Conservation (phyloP, 495 filamentous ascomycete genomes). For the Elasticomyces elasticus region DNA sequence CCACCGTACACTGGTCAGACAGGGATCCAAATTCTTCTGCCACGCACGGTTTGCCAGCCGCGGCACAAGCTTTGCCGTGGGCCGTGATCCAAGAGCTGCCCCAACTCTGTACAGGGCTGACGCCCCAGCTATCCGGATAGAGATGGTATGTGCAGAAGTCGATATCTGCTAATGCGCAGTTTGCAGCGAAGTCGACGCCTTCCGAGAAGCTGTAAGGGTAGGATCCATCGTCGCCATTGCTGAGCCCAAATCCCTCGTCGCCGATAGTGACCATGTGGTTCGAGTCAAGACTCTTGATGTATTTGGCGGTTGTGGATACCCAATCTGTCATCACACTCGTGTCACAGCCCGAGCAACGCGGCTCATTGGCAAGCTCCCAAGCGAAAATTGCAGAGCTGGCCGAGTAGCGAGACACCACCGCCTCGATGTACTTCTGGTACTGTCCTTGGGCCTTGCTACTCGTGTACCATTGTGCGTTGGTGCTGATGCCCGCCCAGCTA, state of each 20-base stretch:
- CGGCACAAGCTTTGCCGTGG: slow-evolving; percentile 6
- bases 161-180: slow-evolving; percentile 22
- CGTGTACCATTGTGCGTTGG: slow-evolving; percentile 36
- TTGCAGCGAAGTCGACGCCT: slow-evolving; percentile 7
- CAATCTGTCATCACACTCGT: neutral
- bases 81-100: slow-evolving; percentile 18
- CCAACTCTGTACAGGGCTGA: slow-evolving; percentile 8
- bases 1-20: slow-evolving; percentile 5
- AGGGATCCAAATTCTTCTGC: slow-evolving; percentile 19
- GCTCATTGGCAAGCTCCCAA: slow-evolving; percentile 43
- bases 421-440: slow-evolving; percentile 54
- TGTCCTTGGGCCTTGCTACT: slow-evolving; percentile 43
- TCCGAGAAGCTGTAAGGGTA: slow-evolving; percentile 7
- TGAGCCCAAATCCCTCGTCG: slow-evolving; percentile 37
- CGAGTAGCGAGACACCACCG: slow-evolving; percentile 52
- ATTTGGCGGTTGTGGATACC: neutral
- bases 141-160: slow-evolving; percentile 23
- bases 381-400: slow-evolving; percentile 51
- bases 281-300: slow-evolving; percentile 6
- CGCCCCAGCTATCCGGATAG: slow-evolving; percentile 22
- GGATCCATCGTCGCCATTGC: slow-evolving; percentile 27
- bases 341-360: neutral
- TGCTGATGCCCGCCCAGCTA: slow-evolving; percentile 27
- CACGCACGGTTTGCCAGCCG: slow-evolving; percentile 14
- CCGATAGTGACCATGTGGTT: slow-evolving; percentile 39